Conservation (phyloP, 768 basidiomycete genomes). For the Termitomyces sp. region DNA sequence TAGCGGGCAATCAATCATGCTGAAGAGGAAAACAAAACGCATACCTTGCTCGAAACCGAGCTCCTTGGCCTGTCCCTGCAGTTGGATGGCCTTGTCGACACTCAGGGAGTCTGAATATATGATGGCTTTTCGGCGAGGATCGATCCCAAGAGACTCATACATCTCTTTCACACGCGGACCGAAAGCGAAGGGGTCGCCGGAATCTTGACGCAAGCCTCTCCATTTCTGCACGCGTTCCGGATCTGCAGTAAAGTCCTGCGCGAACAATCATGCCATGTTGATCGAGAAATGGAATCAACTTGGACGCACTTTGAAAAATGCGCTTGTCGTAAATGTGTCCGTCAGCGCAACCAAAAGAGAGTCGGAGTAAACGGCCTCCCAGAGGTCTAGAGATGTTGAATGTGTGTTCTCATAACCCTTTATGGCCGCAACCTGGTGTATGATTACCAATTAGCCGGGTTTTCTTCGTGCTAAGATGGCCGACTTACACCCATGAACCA, state of each 20-base stretch:
- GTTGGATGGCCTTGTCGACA: slow-evolving; percentile 62
- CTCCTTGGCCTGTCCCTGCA: slow-evolving; percentile 71
- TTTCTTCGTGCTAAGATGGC: not conserved
- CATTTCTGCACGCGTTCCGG: slow-evolving; percentile 14
- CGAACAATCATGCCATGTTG: not conserved
- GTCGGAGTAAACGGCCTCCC: slow-evolving; percentile 75
- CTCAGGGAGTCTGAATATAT: slow-evolving; percentile 85
- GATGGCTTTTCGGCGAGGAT: slow-evolving; percentile 60
- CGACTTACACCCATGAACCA: slow-evolving; percentile 85
- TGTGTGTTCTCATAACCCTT: slow-evolving; percentile 82
- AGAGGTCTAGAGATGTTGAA: slow-evolving; percentile 70
- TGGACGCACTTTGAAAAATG: slow-evolving; percentile 70
- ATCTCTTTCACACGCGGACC: slow-evolving; percentile 68
- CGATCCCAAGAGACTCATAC: slow-evolving; percentile 70
- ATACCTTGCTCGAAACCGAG: slow-evolving; percentile 65
- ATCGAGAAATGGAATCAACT: not conserved
- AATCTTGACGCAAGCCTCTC: slow-evolving; percentile 59
- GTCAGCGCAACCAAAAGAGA: slow-evolving; percentile 76
- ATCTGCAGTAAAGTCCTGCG: slow-evolving; percentile 56
- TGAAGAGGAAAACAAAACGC: slow-evolving; percentile 11
- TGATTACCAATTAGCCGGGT: not conserved
- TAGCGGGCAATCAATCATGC: not conserved
- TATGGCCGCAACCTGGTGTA: slow-evolving; percentile 71
- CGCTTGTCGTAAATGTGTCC: slow-evolving; percentile 89
- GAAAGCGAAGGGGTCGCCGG: slow-evolving; percentile 85